Evolutionary conservation across 345 rosid species (phyloP).

Genomic region (Salix arbutifolia): DNA sequence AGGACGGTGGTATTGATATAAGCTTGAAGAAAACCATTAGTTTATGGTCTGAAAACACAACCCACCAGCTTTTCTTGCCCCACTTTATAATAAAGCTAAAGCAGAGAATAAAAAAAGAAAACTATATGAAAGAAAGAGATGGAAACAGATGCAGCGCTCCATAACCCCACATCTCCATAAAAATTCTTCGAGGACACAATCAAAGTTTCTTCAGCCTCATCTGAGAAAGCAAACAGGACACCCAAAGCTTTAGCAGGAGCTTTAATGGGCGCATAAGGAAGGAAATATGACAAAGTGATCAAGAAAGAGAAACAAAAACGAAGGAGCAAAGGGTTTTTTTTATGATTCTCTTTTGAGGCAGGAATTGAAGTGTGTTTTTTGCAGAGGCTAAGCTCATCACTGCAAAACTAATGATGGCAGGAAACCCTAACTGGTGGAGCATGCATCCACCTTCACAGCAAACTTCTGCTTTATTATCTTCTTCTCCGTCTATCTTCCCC

Average conservation of each 20-base stretch:
- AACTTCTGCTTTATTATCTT: constrained; percentile 33
- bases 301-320: not conserved
- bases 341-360: constrained; percentile 8
- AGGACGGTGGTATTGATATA: constrained; percentile 6
- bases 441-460: constrained; percentile 49
- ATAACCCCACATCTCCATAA: constrained; percentile 37
- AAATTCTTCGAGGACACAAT: constrained; percentile 26
- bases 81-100: constrained; percentile 53
- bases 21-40: constrained; percentile 2
- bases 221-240: constrained; percentile 40
- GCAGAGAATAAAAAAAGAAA: constrained; percentile 30
- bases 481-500: constrained; percentile 32
- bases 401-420: constrained; percentile 52
- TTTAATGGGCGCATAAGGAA: constrained; percentile 43
- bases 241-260: constrained; percentile 29
- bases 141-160: constrained; percentile 34
- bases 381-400: constrained; percentile 1
- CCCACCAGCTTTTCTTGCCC: constrained; percentile 28
- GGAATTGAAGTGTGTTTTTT: constrained; percentile 5
- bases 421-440: constrained; percentile 74
- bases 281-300: constrained; percentile 40
- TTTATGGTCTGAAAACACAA: constrained; percentile 13
- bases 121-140: constrained; percentile 23
- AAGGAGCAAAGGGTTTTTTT: not conserved
- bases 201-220: constrained; percentile 43